These are phyloP conservation scores for Venturia aucupariae DNA, from an alignment of 2,329 filamentous ascomycete species.

Conservation along the genomic window DNA sequence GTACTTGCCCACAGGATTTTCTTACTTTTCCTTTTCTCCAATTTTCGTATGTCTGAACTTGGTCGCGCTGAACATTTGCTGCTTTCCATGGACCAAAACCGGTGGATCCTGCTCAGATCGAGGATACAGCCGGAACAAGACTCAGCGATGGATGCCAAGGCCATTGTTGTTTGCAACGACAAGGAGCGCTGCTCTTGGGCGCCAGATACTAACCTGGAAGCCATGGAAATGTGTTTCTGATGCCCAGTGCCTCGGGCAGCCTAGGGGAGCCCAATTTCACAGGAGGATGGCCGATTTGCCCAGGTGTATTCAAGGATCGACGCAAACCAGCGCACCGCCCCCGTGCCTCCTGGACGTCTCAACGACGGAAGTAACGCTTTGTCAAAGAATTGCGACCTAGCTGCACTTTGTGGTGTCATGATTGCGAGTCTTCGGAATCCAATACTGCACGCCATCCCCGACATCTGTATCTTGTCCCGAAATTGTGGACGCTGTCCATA, in stretches of 20 bases:
- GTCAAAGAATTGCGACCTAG: not conserved
- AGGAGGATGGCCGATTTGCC: not conserved
- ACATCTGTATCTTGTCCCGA: not conserved
- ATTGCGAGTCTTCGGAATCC: not conserved
- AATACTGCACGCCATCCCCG: not conserved
- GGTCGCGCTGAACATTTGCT: not conserved
- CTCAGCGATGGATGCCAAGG: not conserved
- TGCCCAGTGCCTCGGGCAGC: not conserved
- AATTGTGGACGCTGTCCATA: not conserved
- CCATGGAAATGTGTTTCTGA: not conserved
- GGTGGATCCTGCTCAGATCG: not conserved
- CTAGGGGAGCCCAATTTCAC: not conserved
- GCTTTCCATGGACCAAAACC: not conserved
- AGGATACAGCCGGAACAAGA: not conserved
- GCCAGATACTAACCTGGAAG: not conserved
- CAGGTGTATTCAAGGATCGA: constrained; percentile 1
- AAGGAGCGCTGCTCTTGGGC: not conserved
- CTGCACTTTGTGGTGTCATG: not conserved
- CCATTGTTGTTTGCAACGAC: not conserved
- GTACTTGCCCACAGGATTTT: constrained; percentile 8
- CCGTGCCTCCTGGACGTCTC: constrained; percentile 1
- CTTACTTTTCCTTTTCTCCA: not conserved
- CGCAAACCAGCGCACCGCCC: constrained; percentile 7
- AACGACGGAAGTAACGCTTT: not conserved
- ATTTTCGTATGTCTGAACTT: not conserved